phyloP scores from a whole-genome alignment of 2,329 filamentous ascomycete genomes.

The Xylogone sp. region DNA sequence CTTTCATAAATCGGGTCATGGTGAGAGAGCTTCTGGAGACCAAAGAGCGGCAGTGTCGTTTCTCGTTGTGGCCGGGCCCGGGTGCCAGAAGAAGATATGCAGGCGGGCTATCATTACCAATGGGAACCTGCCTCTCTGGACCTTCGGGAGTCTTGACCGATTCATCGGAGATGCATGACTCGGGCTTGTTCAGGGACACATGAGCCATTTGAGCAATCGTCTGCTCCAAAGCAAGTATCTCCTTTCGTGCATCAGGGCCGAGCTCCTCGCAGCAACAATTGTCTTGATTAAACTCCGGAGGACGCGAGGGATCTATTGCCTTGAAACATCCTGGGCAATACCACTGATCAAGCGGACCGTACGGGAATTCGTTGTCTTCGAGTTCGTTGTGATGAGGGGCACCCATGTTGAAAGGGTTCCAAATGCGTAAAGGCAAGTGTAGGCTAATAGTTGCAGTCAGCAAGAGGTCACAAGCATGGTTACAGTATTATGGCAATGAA shows the following conservation, averaged over 20 bases:
- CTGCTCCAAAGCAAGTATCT: conserved; percentile 1
- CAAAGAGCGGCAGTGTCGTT: conserved; percentile 10
- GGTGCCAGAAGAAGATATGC: conserved; percentile 11
- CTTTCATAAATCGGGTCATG: conserved; percentile 13
- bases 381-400: conserved; percentile 2
- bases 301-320: conserved; percentile 17
- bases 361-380: conserved; percentile 2
- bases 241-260: conserved; percentile 3
- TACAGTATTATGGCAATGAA: conserved; percentile 2
- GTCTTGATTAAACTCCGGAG: conserved; percentile 19
- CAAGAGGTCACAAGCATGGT: conserved; percentile 1
- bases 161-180: conserved; percentile 8
- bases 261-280: conserved; percentile 21
- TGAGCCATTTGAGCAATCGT: conserved; percentile 2
- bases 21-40: conserved; percentile 11
- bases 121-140: conserved; percentile 14
- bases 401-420: conserved; percentile 8
- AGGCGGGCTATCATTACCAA: neutral
- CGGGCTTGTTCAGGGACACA: neutral
- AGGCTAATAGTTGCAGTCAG: neutral
- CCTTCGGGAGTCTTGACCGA: conserved; percentile 15
- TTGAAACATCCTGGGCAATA: conserved; percentile 18
- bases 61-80: conserved; percentile 9
- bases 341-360: conserved; percentile 15
- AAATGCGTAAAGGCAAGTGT: conserved; percentile 4